Evolutionary conservation across 2,329 filamentous ascomycete genomes (phyloP).

Genomic region (Incumbomyces delicatus): DNA sequence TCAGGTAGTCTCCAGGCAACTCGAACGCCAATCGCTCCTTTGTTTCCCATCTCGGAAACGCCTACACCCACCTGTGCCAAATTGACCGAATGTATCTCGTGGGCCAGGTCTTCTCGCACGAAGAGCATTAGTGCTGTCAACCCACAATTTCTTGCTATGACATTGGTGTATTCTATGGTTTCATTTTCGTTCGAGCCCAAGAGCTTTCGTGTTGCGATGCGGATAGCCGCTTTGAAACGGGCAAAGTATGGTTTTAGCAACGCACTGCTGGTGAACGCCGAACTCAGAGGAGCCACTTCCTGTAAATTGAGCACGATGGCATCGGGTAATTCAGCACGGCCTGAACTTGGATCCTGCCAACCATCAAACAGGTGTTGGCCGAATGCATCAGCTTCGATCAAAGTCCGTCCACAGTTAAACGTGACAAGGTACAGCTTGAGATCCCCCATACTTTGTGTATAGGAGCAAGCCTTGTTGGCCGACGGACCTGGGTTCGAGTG

Average conservation of each 20-base stretch:
- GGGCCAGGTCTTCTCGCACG: constrained; percentile 50
- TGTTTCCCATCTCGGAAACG: constrained; percentile 82
- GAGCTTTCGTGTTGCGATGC: constrained; percentile 51
- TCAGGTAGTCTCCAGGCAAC: constrained; percentile 40
- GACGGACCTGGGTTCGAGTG: no score
- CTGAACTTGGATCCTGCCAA: constrained; percentile 31
- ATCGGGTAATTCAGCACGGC: constrained; percentile 48
- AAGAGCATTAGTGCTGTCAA: constrained; percentile 89
- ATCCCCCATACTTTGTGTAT: constrained; percentile 30
- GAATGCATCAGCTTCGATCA: constrained; percentile 61
- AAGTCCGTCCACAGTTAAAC: constrained; percentile 74
- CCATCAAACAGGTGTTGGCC: constrained; percentile 57
- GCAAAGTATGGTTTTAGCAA: constrained; percentile 68
- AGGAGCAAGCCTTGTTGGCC: no score
- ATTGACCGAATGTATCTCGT: constrained; percentile 55
- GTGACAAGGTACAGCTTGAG: constrained; percentile 71
- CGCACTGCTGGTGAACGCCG: constrained; percentile 76
- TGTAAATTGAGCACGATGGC: constrained; percentile 64
- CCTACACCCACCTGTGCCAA: constrained; percentile 80
- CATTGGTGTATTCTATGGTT: constrained; percentile 53
- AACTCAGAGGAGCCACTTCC: constrained; percentile 75
- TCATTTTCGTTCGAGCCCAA: constrained; percentile 25
- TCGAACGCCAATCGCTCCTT: constrained; percentile 77
- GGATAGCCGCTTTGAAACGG: constrained; percentile 60
- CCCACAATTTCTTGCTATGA: constrained; percentile 66